Base-by-base conservation (phyloP, 495 filamentous ascomycete genomes). In the Xylaria sp. region DNA sequence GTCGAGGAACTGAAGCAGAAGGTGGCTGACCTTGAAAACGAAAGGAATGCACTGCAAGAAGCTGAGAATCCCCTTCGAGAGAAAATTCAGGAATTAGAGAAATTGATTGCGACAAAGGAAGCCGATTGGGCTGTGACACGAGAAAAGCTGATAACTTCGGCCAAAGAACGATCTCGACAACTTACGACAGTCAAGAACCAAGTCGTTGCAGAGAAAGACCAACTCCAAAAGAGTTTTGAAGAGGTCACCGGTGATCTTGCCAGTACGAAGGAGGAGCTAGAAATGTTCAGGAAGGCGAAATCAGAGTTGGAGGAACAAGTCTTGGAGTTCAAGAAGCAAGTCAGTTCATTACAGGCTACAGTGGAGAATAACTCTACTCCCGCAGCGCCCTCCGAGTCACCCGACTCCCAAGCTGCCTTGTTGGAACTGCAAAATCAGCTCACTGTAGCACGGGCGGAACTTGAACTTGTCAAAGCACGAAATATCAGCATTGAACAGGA, bases 1-100 rank as follows among this genome's bases (percentile, higher is more conserved):
- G 87, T 97, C 69, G 94, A 98, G 75, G 88, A 88, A 70, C 83
- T 98, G 67, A 97, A 95, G 79, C 88, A 90, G 73, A 82, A 80
- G 1, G 81, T 90, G 37, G 80, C 87, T 29, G 82, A 79, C 6
- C 81, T 97, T 19, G 85, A 93, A 76, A 83, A 83, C 15, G 94
- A 98, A 77, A 89, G 91, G 2, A 91, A 95, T 75, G 81, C 90
- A 37, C 83, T 92, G 33, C 80, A 88, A 50, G 79, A 86, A 58
- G 85, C 86, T 26, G 89, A 89, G 46, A 79, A 86, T 37, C 78
- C 85, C 1, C 83, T 97, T 2, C 87, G 90, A 75, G 81, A 88
- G 57, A 84, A 88, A 71, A 67, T 90, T 11, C 73, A 82, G 50
- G 82, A 82, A 58, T 74, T 83, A 14, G 83, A 88, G 68, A 70